These are phyloP conservation scores for Chlamydomonas incerta DNA, from an alignment of 139 green algal genomes.

Conservation along the genomic window DNA sequence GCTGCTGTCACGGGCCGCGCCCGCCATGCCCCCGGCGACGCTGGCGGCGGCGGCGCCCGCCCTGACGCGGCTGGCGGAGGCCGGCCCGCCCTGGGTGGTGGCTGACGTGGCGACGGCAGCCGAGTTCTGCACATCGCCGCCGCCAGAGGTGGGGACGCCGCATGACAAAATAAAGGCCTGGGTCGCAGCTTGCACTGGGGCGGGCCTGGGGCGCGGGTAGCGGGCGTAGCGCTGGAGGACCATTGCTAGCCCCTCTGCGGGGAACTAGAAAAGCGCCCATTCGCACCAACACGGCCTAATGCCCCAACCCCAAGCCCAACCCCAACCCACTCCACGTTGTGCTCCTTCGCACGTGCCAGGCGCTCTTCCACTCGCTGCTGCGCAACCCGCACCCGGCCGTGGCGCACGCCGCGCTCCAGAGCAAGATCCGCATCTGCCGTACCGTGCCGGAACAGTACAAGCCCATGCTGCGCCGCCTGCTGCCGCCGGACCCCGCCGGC, in stretches of 20 bases:
- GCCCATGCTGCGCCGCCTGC: neutral
- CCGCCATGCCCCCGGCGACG: neutral
- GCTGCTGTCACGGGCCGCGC: neutral
- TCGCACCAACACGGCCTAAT: neutral
- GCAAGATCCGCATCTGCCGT: neutral
- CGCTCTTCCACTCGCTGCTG: conserved; percentile 25
- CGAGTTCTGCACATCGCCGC: neutral
- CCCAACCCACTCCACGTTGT: neutral
- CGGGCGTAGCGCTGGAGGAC: no score
- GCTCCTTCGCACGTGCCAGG: neutral
- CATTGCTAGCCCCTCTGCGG: no score
- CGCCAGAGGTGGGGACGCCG: conserved; percentile 24
- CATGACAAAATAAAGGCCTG: no score
- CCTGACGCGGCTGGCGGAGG: conserved; percentile 8
- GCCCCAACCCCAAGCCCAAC: neutral
- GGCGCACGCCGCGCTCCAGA: conserved; percentile 1
- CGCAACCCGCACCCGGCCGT: neutral
- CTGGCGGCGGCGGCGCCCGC: neutral
- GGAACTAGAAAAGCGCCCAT: neutral
- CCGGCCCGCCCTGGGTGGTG: neutral
- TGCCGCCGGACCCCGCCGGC: neutral
- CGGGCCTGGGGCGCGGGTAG: no score
- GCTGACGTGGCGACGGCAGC: conserved; percentile 19
- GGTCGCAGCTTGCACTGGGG: neutral
- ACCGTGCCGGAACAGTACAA: conserved; percentile 12